Evolutionary conservation across 2,329 filamentous ascomycete genomes (phyloP).

Genomic region (Sclerotiophoma versabilis): DNA sequence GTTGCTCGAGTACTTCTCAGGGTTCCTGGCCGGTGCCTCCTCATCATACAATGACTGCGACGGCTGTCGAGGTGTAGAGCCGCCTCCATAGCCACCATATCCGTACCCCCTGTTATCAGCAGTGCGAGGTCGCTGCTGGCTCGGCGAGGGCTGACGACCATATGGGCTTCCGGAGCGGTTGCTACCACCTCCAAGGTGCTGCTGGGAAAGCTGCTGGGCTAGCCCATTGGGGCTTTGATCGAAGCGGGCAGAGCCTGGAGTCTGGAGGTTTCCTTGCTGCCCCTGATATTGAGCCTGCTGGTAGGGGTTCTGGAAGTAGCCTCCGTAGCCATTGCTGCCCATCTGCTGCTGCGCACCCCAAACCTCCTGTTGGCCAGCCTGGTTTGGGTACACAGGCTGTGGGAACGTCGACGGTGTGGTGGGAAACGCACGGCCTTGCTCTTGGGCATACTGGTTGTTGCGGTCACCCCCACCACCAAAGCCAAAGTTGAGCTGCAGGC

Average conservation of each 20-base stretch:
- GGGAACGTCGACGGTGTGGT: conserved; percentile 95
- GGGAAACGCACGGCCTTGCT: conserved; percentile 58
- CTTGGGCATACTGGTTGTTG: conserved; percentile 51
- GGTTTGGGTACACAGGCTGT: conserved; percentile 78
- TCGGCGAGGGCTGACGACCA: conserved; percentile 71
- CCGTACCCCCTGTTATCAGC: conserved; percentile 70
- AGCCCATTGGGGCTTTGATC: conserved; percentile 90
- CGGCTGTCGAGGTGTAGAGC: conserved; percentile 69
- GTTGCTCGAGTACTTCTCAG: conserved; percentile 87
- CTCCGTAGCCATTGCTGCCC: conserved; percentile 51
- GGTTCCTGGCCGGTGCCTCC: conserved; percentile 77
- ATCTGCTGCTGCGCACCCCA: conserved; percentile 60
- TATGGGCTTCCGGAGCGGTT: conserved; percentile 73
- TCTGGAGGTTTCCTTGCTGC: conserved; percentile 56
- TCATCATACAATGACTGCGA: conserved; percentile 63
- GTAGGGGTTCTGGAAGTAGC: conserved; percentile 61
- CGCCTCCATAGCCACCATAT: conserved; percentile 71
- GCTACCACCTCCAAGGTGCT: conserved; percentile 77
- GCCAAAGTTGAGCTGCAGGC: conserved; percentile 61
- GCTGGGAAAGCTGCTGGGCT: conserved; percentile 95
- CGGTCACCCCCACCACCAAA: conserved; percentile 48
- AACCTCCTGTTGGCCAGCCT: conserved; percentile 67
- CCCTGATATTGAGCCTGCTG: conserved; percentile 56
- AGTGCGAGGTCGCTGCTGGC: conserved; percentile 81
- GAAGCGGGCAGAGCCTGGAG: conserved; percentile 62